phyloP scores from a whole-genome alignment of 179 eudicot species.

The Nepenthes alata region DNA sequence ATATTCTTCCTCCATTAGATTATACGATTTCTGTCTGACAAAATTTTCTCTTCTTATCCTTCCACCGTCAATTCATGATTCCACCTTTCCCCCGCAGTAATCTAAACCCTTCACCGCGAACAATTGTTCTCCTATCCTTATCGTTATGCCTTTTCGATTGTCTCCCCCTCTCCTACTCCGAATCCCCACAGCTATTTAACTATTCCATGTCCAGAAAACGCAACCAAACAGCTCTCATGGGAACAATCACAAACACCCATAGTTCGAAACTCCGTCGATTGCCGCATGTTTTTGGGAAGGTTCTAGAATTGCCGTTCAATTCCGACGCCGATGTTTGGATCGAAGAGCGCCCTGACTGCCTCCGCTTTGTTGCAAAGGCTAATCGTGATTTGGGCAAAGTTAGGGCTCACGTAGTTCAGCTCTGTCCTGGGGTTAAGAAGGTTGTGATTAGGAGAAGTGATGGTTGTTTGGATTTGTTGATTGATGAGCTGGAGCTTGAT shows the following conservation, averaged over 20 bases:
- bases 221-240: not conserved
- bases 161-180: too few relatives aligned
- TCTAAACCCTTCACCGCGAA: too few relatives aligned
- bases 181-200: too few relatives aligned
- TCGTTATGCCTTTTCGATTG: too few relatives aligned
- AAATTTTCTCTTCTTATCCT: too few relatives aligned
- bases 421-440: constrained; percentile 67
- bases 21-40: too few relatives aligned
- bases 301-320: constrained; percentile 44
- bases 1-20: too few relatives aligned
- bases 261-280: constrained; percentile 30
- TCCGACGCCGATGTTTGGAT: constrained; percentile 43
- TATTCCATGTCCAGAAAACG: not conserved
- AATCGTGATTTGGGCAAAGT: constrained; percentile 25
- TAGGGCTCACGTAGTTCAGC: constrained; percentile 40
- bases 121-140: too few relatives aligned
- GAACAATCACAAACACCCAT: not conserved
- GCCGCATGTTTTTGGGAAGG: constrained; percentile 52
- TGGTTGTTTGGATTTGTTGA: constrained; percentile 6
- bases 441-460: constrained; percentile 31
- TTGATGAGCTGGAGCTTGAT: constrained; percentile 49
- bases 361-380: constrained; percentile 33
- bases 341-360: constrained; percentile 25
- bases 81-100: too few relatives aligned
- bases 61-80: too few relatives aligned